Evolutionary conservation across 805 yeast genomes (phyloP).

Genomic region (Wilhelminamyces savonicus): DNA sequence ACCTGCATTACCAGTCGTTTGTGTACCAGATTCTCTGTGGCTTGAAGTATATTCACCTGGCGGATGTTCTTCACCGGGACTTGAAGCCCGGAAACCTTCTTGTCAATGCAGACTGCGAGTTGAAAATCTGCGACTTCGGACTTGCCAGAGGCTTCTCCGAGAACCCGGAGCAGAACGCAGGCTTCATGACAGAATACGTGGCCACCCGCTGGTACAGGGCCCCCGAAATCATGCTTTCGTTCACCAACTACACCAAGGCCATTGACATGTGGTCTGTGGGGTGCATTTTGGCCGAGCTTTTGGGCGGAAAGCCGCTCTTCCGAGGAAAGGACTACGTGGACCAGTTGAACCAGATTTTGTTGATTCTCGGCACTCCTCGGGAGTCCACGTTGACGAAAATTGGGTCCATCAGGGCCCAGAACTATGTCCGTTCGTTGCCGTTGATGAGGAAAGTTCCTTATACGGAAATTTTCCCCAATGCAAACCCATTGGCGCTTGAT

Average conservation of each 20-base stretch:
- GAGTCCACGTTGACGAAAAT: conserved; percentile 38
- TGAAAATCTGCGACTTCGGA: conserved; percentile 95
- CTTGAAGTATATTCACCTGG: conserved; percentile 80
- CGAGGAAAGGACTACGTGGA: conserved; percentile 96
- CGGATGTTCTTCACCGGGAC: conserved; percentile 91
- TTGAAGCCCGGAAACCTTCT: conserved; percentile 89
- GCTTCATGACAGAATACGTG: conserved; percentile 95
- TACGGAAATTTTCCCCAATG: conserved; percentile 65
- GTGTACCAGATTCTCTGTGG: conserved; percentile 91
- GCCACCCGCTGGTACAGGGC: conserved; percentile 99
- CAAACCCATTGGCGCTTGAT: conserved; percentile 84
- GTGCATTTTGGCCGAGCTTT: conserved; percentile 88
- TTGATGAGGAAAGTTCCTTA: conserved; percentile 77
- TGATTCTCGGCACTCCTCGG: conserved; percentile 88
- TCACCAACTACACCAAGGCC: conserved; percentile 92
- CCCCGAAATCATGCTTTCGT: conserved; percentile 93
- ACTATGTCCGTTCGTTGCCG: conserved; percentile 83
- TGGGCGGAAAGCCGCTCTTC: conserved; percentile 88
- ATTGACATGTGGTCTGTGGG: conserved; percentile 98
- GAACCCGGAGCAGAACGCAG: conserved; percentile 78
- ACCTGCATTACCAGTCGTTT: conserved; percentile 91
- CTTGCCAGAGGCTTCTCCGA: conserved; percentile 86
- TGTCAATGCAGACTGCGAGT: conserved; percentile 94
- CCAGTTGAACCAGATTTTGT: conserved; percentile 82
- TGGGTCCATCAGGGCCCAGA: conserved; percentile 86